Conservation (phyloP, 2,329 filamentous ascomycete genomes). For the Blastomyces silverae region DNA sequence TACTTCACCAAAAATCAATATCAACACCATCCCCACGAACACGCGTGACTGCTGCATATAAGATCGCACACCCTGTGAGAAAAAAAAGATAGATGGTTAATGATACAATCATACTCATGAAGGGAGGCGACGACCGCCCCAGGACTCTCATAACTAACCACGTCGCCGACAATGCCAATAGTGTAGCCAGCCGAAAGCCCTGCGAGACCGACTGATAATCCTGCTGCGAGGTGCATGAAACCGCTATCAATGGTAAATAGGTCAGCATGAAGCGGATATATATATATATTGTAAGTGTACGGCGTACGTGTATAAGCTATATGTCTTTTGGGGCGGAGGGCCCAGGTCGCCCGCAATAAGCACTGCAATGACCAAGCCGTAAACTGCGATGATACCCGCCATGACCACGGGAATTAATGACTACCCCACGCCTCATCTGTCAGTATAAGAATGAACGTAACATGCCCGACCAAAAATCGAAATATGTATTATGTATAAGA, state of each 20-base stretch:
- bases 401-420: constrained; percentile 61
- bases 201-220: constrained; percentile 83
- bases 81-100: background rate
- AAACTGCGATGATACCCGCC: constrained; percentile 98
- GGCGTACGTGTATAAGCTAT: constrained; percentile 75
- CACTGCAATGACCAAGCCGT: constrained; percentile 92
- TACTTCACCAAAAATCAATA: constrained; percentile 97
- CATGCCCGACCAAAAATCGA: background rate
- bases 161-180: constrained; percentile 92
- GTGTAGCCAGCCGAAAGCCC: constrained; percentile 92
- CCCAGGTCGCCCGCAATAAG: constrained; percentile 86
- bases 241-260: constrained; percentile 48
- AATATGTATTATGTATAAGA: background rate
- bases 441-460: constrained; percentile 19
- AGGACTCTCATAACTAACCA: constrained; percentile 45
- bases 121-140: background rate
- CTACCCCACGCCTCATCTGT: constrained; percentile 26
- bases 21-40: constrained; percentile 97
- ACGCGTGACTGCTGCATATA: constrained; percentile 96
- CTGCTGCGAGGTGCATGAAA: constrained; percentile 89
- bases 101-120: background rate
- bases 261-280: constrained; percentile 21
- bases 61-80: constrained; percentile 65
- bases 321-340: constrained; percentile 60
- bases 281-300: background rate